Evolutionary conservation across 805 yeast species (phyloP), one percentile per base, ranked within the genome.

Genomic region (Citeromyces matritensis): DNA sequence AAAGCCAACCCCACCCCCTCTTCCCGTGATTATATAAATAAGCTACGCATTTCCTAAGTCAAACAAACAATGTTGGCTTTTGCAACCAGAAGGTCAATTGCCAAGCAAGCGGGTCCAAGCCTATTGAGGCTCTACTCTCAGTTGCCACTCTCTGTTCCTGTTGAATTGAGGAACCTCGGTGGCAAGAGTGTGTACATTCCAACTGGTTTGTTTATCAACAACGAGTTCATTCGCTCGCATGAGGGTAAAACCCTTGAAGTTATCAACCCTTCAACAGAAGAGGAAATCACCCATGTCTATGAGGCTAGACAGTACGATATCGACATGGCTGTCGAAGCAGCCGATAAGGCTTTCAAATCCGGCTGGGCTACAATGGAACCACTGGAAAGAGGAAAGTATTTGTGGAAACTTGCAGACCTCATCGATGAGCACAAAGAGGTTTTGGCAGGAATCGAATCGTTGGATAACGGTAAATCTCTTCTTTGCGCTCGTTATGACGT

Each of bases 241-340:
- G 60, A 58, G 34, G 69, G 65, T 40, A 66, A 70, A 53, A 69
- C 83, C 15, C 72, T 76, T 42, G 70, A 63, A 40, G 80, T 74
- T 23, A 50, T 70, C 30, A 65, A 73, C 43, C 84, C 84, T 24
- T 65, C 81, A 25, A 74, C 80, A 13, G 86, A 77, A 53, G 82
- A 77, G 44, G 68, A 66, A 36, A 66, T 79, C 39, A 62, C 75
- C 38, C 70, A 69, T 34, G 70, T 79, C 30, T 74, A 79, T 50
- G 86, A 76, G 49, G 94, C 86, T 30, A 63, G 69, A 36, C 76
- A 60, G 32, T 86, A 68, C 32, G 95, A 85, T 51, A 77, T 85
- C 26, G 86, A 85, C 41, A 42, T 55, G 37, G 97, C 97, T 11
- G 94, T 88, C 23, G 68, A 71, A 15, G 93, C 94, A 24, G 96